Base-by-base conservation (phyloP, 805 yeast genomes). In the Kluyveromyces aestuarii region DNA sequence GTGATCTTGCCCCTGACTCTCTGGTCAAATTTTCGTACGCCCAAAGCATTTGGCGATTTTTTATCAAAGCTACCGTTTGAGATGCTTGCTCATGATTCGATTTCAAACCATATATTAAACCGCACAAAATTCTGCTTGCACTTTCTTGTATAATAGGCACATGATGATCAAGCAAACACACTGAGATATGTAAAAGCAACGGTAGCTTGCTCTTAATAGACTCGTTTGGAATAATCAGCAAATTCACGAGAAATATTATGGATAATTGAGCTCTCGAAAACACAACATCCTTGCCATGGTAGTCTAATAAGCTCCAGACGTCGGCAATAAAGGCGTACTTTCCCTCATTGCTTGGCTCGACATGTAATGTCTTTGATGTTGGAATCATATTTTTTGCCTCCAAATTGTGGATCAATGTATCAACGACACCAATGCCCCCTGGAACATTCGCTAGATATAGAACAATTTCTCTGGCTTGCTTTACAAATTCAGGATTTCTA, bases 321-420 rank as follows among this genome's bases (percentile, higher is more conserved):
- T 88, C 77, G 0, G 96, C 95, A 50, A 86, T 75, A 60, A 88
- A 89, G 0, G 95, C 95, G 50, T 81, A 75, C 7, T 69, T 70
- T 3, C 60, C 60, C 6, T 66, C 67, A 40, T 68, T 68, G 4
- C 66, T 59, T 0, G 71, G 64, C 30, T 61, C 69, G 6, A 59
- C 40, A 14, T 54, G 44, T 2, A 69, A 61, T 8, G 67, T 65
- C 37, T 73, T 76, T 19, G 81, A 79, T n/a, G 55, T 52, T 1
- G 96, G 96, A n/a, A 93, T 82, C 95, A 91, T 88, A 6, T 82
- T 73, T 55, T 81, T 84, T 2, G 98, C 97, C 55, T 85, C 86
- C 41, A 93, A 69, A 55, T 86, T 84, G 5, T 71, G 70, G 21
- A 89, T 69, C 49, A 95, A 69, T 11, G 80, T 74, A 48, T 87